Conservation (phyloP, 768 basidiomycete genomes). For the Tylopilus balloui region DNA sequence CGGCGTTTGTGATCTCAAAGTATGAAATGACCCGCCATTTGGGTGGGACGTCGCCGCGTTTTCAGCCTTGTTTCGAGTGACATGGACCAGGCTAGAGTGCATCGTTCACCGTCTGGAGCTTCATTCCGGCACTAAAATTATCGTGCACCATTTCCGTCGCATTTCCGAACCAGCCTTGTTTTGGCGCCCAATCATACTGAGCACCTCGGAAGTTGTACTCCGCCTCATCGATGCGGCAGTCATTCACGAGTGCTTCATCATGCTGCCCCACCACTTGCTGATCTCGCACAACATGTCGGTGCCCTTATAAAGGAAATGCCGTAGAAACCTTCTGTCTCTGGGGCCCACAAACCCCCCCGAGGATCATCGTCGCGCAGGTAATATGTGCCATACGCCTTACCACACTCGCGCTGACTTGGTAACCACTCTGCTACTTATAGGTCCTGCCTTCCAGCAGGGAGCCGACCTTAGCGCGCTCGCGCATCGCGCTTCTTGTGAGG, state of each 20-base stretch:
- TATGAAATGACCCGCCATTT: conserved; percentile 7
- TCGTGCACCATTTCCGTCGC: conserved; percentile 21
- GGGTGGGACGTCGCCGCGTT: conserved; percentile 9
- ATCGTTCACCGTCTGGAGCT: conserved; percentile 13
- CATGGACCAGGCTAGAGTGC: conserved; percentile 9
- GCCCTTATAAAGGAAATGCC: conserved; percentile 31
- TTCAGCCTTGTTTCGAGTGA: conserved; percentile 9
- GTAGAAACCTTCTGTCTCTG: conserved; percentile 17
- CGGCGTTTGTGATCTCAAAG: conserved; percentile 18
- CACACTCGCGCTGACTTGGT: conserved; percentile 9
- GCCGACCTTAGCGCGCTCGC: conserved; percentile 53
- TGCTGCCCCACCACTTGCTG: conserved; percentile 16
- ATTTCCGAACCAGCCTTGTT: conserved; percentile 22
- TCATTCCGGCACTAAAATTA: conserved; percentile 20
- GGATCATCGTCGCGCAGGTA: conserved; percentile 30
- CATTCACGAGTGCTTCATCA: conserved; percentile 14
- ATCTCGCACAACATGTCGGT: conserved; percentile 19
- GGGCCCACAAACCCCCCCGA: conserved; percentile 33
- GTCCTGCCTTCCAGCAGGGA: conserved; percentile 39
- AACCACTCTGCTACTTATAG: conserved; percentile 14
- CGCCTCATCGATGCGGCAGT: conserved; percentile 31
- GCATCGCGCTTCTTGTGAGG: conserved; percentile 72
- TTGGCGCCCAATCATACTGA: conserved; percentile 14
- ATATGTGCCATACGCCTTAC: conserved; percentile 21
- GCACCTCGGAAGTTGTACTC: conserved; percentile 24